Conservation (phyloP, 2,329 filamentous ascomycete genomes). For the Pyrenophora tritici-repentis region DNA sequence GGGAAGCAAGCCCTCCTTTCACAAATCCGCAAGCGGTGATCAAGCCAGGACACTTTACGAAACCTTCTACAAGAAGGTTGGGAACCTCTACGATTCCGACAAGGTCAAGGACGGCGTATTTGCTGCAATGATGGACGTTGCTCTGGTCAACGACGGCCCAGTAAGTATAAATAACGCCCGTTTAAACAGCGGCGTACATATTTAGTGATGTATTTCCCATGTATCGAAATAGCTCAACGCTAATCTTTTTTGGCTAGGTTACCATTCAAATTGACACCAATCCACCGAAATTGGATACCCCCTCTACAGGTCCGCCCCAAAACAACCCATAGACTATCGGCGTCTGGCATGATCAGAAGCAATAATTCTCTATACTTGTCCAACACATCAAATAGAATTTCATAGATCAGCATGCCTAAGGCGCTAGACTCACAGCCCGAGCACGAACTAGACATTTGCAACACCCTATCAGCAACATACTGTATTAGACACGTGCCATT, state of each 20-base stretch:
- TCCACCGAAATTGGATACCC: constrained; percentile 48
- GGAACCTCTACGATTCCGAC: constrained; percentile 70
- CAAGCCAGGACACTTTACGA: constrained; percentile 83
- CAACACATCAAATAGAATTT: constrained; percentile 40
- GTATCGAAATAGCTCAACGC: not conserved
- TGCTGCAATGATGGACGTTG: constrained; percentile 98
- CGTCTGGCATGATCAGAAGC: constrained; percentile 25
- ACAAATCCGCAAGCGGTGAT: constrained; percentile 78
- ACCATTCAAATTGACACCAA: constrained; percentile 56
- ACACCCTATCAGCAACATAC: not conserved
- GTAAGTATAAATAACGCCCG: constrained; percentile 66
- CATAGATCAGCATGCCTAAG: not conserved
- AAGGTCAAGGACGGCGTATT: constrained; percentile 95
- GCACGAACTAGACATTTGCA: not conserved
- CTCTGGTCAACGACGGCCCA: constrained; percentile 82
- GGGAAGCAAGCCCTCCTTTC: constrained; percentile 93
- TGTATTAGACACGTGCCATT: too few relatives aligned
- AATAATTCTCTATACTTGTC: constrained; percentile 41
- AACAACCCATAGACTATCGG: constrained; percentile 22
- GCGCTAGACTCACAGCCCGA: not conserved
- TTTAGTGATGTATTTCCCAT: constrained; percentile 23
- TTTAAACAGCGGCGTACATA: constrained; percentile 61
- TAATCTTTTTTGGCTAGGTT: constrained; percentile 43
- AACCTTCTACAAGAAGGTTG: constrained; percentile 78
- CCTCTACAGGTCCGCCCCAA: not conserved